These are phyloP conservation scores for Carex parvula DNA, from an alignment of 176 grass and related monocot genomes.

Conservation along the genomic window DNA sequence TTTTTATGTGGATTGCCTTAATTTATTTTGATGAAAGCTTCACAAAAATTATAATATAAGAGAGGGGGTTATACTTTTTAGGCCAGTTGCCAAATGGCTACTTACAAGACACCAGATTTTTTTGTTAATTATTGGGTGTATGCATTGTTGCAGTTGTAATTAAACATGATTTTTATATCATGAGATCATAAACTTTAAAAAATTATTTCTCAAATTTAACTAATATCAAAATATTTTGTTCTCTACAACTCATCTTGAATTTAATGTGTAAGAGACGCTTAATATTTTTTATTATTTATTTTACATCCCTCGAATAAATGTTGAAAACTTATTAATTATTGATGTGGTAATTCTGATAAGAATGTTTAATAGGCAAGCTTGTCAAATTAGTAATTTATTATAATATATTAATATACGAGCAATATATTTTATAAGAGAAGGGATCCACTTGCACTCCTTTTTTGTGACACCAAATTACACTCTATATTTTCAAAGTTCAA, in stretches of 20 bases:
- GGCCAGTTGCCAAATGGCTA: background rate
- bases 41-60: too few relatives aligned
- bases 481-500: too few relatives aligned
- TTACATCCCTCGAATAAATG: too few relatives aligned
- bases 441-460: too few relatives aligned
- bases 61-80: background rate
- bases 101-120: background rate
- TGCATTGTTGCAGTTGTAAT: background rate
- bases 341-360: background rate
- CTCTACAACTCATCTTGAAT: too few relatives aligned
- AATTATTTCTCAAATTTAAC: background rate
- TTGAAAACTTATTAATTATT: background rate
- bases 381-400: too few relatives aligned
- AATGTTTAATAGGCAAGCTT: too few relatives aligned
- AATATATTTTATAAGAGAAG: too few relatives aligned
- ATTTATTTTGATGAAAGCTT: background rate
- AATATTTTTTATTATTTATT: too few relatives aligned
- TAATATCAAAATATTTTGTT: background rate
- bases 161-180: background rate
- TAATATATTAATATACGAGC: too few relatives aligned
- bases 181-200: background rate
- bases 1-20: background rate
- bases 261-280: background rate
- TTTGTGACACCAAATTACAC: too few relatives aligned
- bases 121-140: background rate